A percentile compares a stretch with the other conserved stretches of the same genome.
Conservation (phyloP, 257 asterid genomes). For the Solanum sejunctum region DNA sequence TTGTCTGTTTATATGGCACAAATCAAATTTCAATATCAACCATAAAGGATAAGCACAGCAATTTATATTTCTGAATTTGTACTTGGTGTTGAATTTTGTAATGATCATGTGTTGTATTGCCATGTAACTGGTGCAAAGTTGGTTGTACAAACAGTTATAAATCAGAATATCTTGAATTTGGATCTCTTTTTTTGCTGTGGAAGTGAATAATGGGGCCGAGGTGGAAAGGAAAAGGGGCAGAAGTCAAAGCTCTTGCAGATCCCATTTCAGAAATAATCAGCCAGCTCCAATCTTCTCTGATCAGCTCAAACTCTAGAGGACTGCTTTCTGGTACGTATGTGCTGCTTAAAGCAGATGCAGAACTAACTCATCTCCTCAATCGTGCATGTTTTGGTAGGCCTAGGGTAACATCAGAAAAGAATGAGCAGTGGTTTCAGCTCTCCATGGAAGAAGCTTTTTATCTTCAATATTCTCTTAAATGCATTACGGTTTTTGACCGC, state of each 20-base stretch:
- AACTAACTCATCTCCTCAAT: slow-evolving; percentile 45
- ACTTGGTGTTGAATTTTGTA: neutral
- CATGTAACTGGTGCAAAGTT: neutral
- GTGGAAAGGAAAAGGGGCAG: slow-evolving; percentile 44
- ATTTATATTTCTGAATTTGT: neutral
- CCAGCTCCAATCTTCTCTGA: slow-evolving; percentile 41
- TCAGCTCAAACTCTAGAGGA: slow-evolving; percentile 36
- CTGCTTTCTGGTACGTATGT: slow-evolving; percentile 35
- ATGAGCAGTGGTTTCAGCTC: slow-evolving; percentile 56
- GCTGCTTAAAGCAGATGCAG: slow-evolving; percentile 43
- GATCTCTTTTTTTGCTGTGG: neutral
- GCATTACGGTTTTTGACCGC: slow-evolving; percentile 40
- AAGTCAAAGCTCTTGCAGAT: slow-evolving; percentile 24
- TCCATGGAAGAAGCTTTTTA: slow-evolving; percentile 67
- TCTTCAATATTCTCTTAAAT: slow-evolving; percentile 34
- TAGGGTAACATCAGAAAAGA: slow-evolving; percentile 31
- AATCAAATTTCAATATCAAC: no score
- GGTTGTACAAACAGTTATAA: neutral
- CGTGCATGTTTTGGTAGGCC: slow-evolving; percentile 62
- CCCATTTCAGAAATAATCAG: slow-evolving; percentile 34
- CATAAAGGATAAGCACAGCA: no score
- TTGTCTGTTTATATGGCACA: no score
- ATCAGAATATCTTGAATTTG: neutral
- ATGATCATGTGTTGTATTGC: neutral
- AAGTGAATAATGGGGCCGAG: slow-evolving; percentile 22